Conservation (phyloP, 176 grass and related monocot species). For the Cenchrus purpureus region DNA sequence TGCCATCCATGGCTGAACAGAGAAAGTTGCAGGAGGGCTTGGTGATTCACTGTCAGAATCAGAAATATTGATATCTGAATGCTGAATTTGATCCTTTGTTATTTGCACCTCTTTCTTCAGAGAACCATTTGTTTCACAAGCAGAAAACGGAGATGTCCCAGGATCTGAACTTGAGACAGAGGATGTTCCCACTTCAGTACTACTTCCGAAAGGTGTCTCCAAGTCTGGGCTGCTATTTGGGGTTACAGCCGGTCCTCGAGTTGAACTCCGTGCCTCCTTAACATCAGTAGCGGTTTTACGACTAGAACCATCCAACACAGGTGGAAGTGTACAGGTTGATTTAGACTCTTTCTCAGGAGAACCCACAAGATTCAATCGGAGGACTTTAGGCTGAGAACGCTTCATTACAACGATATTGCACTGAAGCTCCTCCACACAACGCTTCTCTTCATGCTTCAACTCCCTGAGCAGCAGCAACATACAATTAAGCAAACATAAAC, state of each 20-base stretch:
- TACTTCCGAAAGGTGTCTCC: constrained; percentile 76
- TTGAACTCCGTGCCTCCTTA: constrained; percentile 62
- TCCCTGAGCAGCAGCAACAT: constrained; percentile 65
- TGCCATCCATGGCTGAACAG: constrained; percentile 82
- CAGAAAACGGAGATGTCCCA: constrained; percentile 81
- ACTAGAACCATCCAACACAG: constrained; percentile 40
- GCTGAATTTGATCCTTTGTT: constrained; percentile 53
- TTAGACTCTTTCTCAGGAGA: constrained; percentile 79
- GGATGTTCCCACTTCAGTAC: constrained; percentile 88
- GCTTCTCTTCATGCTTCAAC: constrained; percentile 93
- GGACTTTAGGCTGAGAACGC: constrained; percentile 93
- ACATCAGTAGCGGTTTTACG: constrained; percentile 48
- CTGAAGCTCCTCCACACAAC: constrained; percentile 89
- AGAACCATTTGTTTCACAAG: constrained; percentile 64
- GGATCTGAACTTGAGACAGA: constrained; percentile 98
- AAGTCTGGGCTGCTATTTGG: constrained; percentile 89
- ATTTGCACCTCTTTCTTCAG: constrained; percentile 65
- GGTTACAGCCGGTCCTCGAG: constrained; percentile 85
- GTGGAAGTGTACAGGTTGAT: constrained; percentile 35
- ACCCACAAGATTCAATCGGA: constrained; percentile 91
- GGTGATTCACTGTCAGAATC: constrained; percentile 81
- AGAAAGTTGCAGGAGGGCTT: constrained; percentile 67
- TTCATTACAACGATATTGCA: constrained; percentile 99
- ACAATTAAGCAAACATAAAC: constrained; percentile 26
- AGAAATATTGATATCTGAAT: constrained; percentile 68